A percentile compares a stretch with the other conserved stretches of the same genome.
These are phyloP conservation scores for Chlorella sp. DNA, from an alignment of 139 green algal genomes.

Conservation along the genomic window DNA sequence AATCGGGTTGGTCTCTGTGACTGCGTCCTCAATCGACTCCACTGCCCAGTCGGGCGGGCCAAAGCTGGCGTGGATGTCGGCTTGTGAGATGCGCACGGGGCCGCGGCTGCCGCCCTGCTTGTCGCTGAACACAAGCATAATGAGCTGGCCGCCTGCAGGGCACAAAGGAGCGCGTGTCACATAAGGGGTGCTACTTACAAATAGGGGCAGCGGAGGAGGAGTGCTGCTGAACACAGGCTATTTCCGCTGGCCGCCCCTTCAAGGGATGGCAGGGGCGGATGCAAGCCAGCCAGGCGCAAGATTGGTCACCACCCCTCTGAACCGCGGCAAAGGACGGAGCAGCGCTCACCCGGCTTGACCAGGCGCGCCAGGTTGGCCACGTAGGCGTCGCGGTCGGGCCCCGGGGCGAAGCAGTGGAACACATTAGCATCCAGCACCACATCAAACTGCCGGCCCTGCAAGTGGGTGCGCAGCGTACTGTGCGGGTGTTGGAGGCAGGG, in stretches of 20 bases:
- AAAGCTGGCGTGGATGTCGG: not conserved
- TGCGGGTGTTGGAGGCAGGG: no score
- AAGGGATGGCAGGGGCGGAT: no score
- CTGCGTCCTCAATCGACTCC: no score
- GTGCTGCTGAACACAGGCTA: no score
- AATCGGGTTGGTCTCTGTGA: no score
- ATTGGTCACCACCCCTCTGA: not conserved
- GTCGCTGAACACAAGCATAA: not conserved
- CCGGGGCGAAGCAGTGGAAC: not conserved
- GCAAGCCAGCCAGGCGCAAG: not conserved
- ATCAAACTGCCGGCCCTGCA: constrained; percentile 1
- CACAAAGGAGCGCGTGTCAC: no score
- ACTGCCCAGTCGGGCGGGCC: not conserved
- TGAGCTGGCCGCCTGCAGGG: not conserved
- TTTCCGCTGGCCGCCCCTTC: no score
- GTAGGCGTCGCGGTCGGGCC: not conserved
- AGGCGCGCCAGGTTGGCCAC: not conserved
- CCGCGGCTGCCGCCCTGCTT: not conserved
- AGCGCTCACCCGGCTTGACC: not conserved
- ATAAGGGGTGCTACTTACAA: no score
- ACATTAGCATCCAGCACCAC: not conserved
- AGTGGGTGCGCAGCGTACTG: no score
- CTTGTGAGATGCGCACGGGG: not conserved
- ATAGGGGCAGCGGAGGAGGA: no score
- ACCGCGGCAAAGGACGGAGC: no score